Percentiles rank a stretch among this genome's conserved stretches.
Conservation (phyloP, 768 basidiomycete species). For the Kwoniella europaea region DNA sequence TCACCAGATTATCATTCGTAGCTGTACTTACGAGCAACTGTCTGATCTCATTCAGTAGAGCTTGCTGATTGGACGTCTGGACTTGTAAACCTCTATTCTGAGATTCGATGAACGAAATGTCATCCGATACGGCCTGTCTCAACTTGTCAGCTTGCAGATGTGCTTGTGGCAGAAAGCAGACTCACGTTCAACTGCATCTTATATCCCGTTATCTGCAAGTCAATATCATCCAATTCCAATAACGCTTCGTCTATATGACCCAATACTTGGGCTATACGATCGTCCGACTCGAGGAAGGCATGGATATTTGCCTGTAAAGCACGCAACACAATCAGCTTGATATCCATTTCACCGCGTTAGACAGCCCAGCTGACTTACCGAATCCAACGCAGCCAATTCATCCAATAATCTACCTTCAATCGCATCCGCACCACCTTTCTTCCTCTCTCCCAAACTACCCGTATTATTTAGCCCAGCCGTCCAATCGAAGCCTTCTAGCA, state of each 20-base stretch:
- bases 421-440: conserved; percentile 81
- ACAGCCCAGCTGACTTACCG: conserved; percentile 63
- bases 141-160: conserved; percentile 6
- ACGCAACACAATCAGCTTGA: too few relatives aligned
- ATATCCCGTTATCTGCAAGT: conserved; percentile 85
- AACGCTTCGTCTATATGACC: conserved; percentile 89
- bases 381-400: conserved; percentile 90
- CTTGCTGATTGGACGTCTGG: conserved; percentile 92
- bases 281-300: conserved; percentile 95
- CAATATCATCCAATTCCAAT: conserved; percentile 85
- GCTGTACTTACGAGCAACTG: too few relatives aligned
- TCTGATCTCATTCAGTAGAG: conserved; percentile 80
- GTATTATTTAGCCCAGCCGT: conserved; percentile 58
- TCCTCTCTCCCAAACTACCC: conserved; percentile 49
- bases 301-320: conserved; percentile 83
- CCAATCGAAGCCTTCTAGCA: conserved; percentile 99
- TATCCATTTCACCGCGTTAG: too few relatives aligned
- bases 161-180: neutral
- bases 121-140: conserved; percentile 86
- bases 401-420: conserved; percentile 88
- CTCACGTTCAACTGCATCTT: conserved; percentile 94
- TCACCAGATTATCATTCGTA: too few relatives aligned
- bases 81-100: conserved; percentile 97
- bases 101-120: conserved; percentile 92
- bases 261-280: conserved; percentile 81